A percentile compares a stretch with the other conserved stretches of the same genome.
Evolutionary conservation across 2,329 filamentous ascomycete species (phyloP).

Genomic region (Colletotrichum sublineola): DNA sequence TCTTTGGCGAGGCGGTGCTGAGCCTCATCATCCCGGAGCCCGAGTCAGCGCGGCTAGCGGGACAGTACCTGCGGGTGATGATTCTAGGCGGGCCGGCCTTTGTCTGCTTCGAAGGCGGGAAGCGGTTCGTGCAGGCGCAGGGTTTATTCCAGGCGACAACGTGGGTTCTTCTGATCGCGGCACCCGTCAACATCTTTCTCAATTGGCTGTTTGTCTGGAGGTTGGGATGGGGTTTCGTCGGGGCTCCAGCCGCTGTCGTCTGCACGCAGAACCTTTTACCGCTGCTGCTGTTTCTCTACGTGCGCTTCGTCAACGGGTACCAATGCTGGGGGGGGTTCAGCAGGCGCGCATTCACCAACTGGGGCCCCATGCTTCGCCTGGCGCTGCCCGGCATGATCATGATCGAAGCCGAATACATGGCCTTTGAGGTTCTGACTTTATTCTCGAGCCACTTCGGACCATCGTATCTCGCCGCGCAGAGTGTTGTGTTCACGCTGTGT

Average conservation of each 20-base stretch:
- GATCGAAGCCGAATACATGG: constrained; percentile 93
- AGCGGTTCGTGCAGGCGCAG: constrained; percentile 86
- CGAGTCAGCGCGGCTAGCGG: constrained; percentile 77
- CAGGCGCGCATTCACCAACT: constrained; percentile 77
- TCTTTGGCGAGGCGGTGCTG: constrained; percentile 76
- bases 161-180: constrained; percentile 81
- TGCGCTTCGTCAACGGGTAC: constrained; percentile 78
- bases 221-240: constrained; percentile 77
- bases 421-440: constrained; percentile 93
- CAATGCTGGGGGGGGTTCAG: constrained; percentile 90
- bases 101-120: constrained; percentile 81
- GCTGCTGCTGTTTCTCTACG: constrained; percentile 81
- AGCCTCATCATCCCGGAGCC: constrained; percentile 57
- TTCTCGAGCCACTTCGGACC: constrained; percentile 83
- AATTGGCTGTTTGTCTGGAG: constrained; percentile 86
- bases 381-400: constrained; percentile 92
- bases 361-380: constrained; percentile 87
- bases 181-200: constrained; percentile 81
- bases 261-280: constrained; percentile 85
- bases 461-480: constrained; percentile 87
- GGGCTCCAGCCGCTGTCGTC: constrained; percentile 84
- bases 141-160: constrained; percentile 84
- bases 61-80: constrained; percentile 79
- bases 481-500: constrained; percentile 82
- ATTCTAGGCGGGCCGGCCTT: constrained; percentile 82